A percentile compares a stretch with the other conserved stretches of the same genome.
Evolutionary conservation across 1,139 yeast species (phyloP).

Genomic region (Yamadazyma pseudoaaseri): DNA sequence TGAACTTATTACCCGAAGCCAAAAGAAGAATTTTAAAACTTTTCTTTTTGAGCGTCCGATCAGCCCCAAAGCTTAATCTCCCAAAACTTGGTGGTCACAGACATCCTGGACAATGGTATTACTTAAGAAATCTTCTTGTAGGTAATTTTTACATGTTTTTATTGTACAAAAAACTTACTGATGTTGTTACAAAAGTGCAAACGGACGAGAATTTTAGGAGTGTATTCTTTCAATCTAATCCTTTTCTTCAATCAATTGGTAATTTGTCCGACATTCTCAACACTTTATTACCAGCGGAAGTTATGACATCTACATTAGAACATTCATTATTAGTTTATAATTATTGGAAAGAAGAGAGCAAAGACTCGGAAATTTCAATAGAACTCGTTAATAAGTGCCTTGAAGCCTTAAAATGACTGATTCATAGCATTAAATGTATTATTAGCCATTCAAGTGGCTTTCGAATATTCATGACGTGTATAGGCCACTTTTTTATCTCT

Average conservation of each 20-base stretch:
- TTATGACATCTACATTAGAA: conserved; percentile 26
- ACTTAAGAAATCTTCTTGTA: conserved; percentile 38
- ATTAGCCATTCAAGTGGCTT: conserved; percentile 1
- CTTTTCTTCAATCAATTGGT: conserved; percentile 11
- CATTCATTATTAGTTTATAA: conserved; percentile 31
- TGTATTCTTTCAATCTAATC: conserved; percentile 8
- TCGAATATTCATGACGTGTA: conserved; percentile 1
- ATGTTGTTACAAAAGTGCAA: conserved; percentile 15
- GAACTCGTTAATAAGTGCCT: conserved; percentile 24
- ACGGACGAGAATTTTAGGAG: conserved; percentile 7
- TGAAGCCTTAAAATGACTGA: conserved; percentile 11
- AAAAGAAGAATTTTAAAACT: conserved; percentile 22
- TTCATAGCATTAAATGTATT: too few species aligned
- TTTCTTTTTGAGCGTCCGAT: conserved; percentile 26
- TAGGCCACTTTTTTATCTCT: conserved; percentile 18
- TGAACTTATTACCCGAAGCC: conserved; percentile 18
- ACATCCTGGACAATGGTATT: conserved; percentile 46
- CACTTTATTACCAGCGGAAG: conserved; percentile 23
- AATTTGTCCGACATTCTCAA: conserved; percentile 13
- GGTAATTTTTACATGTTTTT: conserved; percentile 39
- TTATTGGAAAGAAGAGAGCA: conserved; percentile 39
- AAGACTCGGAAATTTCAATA: conserved; percentile 33
- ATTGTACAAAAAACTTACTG: conserved; percentile 32
- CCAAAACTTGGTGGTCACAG: conserved; percentile 40
- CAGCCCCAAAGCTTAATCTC: conserved; percentile 33